Conservation (phyloP, 352 stramenopile genomes). For the Plasmopara halstedii region DNA sequence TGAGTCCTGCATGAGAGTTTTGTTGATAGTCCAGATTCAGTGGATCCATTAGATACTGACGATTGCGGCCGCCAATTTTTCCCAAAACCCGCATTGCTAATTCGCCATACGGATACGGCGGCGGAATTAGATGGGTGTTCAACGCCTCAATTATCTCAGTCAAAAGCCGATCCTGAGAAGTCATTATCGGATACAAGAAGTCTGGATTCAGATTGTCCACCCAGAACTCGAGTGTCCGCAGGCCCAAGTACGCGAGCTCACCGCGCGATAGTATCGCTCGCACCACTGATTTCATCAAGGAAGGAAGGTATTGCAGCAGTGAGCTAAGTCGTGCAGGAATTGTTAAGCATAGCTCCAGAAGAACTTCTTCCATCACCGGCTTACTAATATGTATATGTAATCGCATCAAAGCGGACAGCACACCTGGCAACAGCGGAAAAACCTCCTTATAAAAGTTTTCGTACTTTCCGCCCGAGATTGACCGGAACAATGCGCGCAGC, state of each 20-base stretch:
- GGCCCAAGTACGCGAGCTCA: conserved; percentile 93
- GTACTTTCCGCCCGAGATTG: conserved; percentile 96
- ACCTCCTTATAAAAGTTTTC: conserved; percentile 98
- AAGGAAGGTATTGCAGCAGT: conserved; percentile 95
- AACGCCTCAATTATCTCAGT: conserved; percentile 95
- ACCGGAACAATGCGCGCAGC: conserved; percentile 91
- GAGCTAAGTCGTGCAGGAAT: conserved; percentile 93
- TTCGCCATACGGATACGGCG: conserved; percentile 96
- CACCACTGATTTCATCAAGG: conserved; percentile 94
- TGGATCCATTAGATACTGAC: conserved; percentile 84
- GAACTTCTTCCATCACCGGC: conserved; percentile 80
- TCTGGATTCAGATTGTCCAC: conserved; percentile 98
- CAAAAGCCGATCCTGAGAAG: conserved; percentile 79
- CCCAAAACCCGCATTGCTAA: conserved; percentile 94
- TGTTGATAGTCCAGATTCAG: conserved; percentile 53
- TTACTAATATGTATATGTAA: conserved; percentile 88
- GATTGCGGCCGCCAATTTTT: conserved; percentile 94
- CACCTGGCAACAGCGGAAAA: conserved; percentile 87
- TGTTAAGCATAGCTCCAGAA: conserved; percentile 95
- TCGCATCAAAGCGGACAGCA: conserved; percentile 92
- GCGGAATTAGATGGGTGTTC: conserved; percentile 91
- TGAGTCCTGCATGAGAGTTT: conserved; percentile 37
- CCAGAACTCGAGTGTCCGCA: conserved; percentile 97
- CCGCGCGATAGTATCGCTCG: conserved; percentile 90
- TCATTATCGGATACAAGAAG: conserved; percentile 94